A percentile compares a stretch with the other conserved stretches of the same genome.
These are phyloP conservation scores for Termitomyces heimii DNA, from an alignment of 768 basidiomycete species.

Conservation along the genomic window DNA sequence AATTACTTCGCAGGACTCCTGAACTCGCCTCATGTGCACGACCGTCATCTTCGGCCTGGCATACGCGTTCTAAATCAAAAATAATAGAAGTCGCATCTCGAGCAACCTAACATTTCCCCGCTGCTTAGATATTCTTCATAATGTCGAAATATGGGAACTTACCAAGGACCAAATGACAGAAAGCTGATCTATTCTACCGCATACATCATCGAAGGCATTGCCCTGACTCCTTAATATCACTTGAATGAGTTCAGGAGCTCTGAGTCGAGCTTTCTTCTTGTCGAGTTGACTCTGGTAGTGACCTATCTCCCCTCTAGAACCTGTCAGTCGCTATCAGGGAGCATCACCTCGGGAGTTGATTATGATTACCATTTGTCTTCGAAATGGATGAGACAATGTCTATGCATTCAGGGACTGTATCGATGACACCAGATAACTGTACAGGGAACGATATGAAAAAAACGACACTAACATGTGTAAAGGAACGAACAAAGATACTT, in stretches of 20 bases:
- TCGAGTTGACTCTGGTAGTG: not conserved
- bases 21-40: not conserved
- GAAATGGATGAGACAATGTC: not conserved
- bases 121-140: not conserved
- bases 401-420: not conserved
- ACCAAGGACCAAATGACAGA: not conserved
- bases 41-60: not conserved
- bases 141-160: not conserved
- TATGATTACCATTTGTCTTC: not conserved
- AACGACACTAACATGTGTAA: not conserved
- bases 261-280: not conserved
- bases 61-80: not conserved
- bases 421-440: conserved; percentile 1
- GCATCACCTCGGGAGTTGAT: not conserved
- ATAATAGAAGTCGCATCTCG: not conserved
- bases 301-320: not conserved
- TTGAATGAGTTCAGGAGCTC: not conserved
- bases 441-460: not conserved
- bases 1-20: too few species aligned
- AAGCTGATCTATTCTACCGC: not conserved
- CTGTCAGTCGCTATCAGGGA: not conserved
- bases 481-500: not conserved
- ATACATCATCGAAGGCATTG: conserved; percentile 2
- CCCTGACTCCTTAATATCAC: conserved; percentile 1
- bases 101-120: not conserved